These are phyloP conservation scores for Euryodendron excelsum DNA, from an alignment of 148 eudicot genomes.

Conservation along the genomic window DNA sequence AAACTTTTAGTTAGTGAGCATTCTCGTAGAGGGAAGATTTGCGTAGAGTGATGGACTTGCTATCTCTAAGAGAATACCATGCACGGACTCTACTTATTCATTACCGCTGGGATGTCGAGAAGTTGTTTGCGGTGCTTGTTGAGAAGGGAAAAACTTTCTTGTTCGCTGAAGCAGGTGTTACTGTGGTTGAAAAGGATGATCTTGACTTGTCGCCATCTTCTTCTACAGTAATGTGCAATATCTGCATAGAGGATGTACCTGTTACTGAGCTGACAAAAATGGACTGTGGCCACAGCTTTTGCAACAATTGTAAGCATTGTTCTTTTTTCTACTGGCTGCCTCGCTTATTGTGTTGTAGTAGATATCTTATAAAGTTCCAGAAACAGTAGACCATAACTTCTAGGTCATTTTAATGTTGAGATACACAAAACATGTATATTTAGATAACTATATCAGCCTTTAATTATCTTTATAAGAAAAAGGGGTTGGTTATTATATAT, in stretches of 20 bases:
- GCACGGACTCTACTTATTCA: conserved; percentile 74
- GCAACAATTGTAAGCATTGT: conserved; percentile 62
- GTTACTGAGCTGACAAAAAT: conserved; percentile 45
- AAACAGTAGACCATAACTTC: not conserved
- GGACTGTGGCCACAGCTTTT: conserved; percentile 78
- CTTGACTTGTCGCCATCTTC: conserved; percentile 21
- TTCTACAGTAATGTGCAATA: conserved; percentile 38
- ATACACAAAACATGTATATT: not conserved
- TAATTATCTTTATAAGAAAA: not conserved
- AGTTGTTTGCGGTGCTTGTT: conserved; percentile 47
- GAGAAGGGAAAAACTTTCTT: conserved; percentile 52
- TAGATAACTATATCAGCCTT: not conserved
- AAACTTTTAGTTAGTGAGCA: not conserved
- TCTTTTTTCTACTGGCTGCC: not conserved
- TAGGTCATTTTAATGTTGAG: not conserved
- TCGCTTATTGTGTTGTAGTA: not conserved
- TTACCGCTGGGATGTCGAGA: conserved; percentile 70
- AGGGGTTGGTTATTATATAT: not conserved
- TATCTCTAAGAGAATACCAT: conserved; percentile 58
- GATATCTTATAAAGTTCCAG: not conserved
- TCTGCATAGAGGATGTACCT: conserved; percentile 59
- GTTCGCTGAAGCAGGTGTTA: conserved; percentile 65
- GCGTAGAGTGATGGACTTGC: conserved; percentile 63
- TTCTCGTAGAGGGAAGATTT: conserved; percentile 59
- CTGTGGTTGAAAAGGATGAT: conserved; percentile 27